Evolutionary conservation across 1,284 basidiomycete species (phyloP), one percentile per base, ranked within the genome.

Genomic region (Tylopilus sp.): DNA sequence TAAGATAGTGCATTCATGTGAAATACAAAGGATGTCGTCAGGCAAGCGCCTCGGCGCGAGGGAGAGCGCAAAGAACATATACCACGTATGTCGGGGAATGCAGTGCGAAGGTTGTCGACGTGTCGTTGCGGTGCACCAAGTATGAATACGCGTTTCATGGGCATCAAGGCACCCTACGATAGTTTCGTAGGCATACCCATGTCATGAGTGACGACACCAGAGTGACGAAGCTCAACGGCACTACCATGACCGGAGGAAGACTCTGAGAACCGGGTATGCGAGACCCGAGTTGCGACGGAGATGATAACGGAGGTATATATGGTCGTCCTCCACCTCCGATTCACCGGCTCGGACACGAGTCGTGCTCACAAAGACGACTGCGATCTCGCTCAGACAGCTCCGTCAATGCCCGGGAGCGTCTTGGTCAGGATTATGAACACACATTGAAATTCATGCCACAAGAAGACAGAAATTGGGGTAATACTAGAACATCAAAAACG

Each of bases 401-500:
- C n/a, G n/a, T 10, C 12, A n/a, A 23, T 26, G 13, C 38, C 7
- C n/a, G 19, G 13, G 38, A 41, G 38, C 12, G 19, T 41, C 41
- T 29, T 8, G 30, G 11, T 2, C 34, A 49, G 10, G 33, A 37
- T 46, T 38, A 64, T 39, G 4, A 51, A 65, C 52, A 61, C 60
- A 52, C 36, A 13, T 49, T 51, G 37, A 12, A 41, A 54, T 58
- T 62, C 36, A 51, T 55, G 48, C 53, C 57, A 54, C 48, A n/a
- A 52, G 42, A 30, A 48, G 40, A 56, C 53, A 51, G 33, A 46
- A 23, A 42, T 51, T 46, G 42, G 53, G 57, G 59, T 65, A 61
- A 56, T 67, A 70, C 59, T 67, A 56, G 52, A 58, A 65, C 59
- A 65, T 39, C 54, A 38, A 48, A 33, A 48, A 67, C 65, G 52